phyloP scores from a whole-genome alignment of 176 grass and related monocot species.

The Triticum aestivum region IWGSC_CS_RefSeq_v2.1 NC_057798.1:70073015-70073514 shows the following conservation, averaged over 20 bases:
- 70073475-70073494: slow-evolving; percentile 96
- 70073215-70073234: slow-evolving; percentile 1
- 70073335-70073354: slow-evolving; percentile 7
- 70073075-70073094: slow-evolving; percentile 90
- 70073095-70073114: slow-evolving; percentile 81
- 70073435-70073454: slow-evolving; percentile 72
- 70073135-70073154: slow-evolving; percentile 96
- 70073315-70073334: slow-evolving; percentile 72
- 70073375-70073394: not conserved
- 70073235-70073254: not conserved
- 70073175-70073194: slow-evolving; percentile 66
- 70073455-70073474: slow-evolving; percentile 88
- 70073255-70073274: slow-evolving; percentile 50
- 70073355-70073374: not conserved
- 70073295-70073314: slow-evolving; percentile 97
- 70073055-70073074: slow-evolving; percentile 90
- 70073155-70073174: slow-evolving; percentile 80
- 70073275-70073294: slow-evolving; percentile 75
- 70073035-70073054: slow-evolving; percentile 30
- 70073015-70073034: not conserved
- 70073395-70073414: slow-evolving; percentile 29
- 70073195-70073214: slow-evolving; percentile 5
- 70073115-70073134: slow-evolving; percentile 92
- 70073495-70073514: slow-evolving; percentile 94
- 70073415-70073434: slow-evolving; percentile 75